Evolutionary conservation across 1,139 yeast genomes (phyloP).

Genomic region (Yamadazyma atlantica): DNA sequence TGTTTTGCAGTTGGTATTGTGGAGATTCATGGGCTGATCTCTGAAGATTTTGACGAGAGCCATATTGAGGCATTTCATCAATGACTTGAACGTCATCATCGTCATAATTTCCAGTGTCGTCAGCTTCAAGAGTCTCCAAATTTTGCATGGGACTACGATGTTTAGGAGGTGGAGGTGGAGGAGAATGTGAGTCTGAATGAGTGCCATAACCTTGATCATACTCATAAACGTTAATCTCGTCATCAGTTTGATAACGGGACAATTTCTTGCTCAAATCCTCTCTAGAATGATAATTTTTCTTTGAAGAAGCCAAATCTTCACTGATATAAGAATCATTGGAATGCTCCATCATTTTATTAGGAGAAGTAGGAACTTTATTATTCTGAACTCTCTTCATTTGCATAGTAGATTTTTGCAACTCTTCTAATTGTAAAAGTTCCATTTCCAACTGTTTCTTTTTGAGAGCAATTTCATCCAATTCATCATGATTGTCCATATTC

Average conservation of each 20-base stretch:
- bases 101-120: background rate
- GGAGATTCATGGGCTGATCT: no score
- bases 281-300: constrained; percentile 28
- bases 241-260: constrained; percentile 27
- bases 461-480: constrained; percentile 30
- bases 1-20: constrained; percentile 4
- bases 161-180: constrained; percentile 58
- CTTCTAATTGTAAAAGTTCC: constrained; percentile 39
- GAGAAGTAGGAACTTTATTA: constrained; percentile 5
- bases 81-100: constrained; percentile 2
- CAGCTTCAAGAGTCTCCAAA: constrained; percentile 2
- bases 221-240: constrained; percentile 21
- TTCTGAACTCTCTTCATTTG: constrained; percentile 16
- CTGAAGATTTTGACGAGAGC: no score
- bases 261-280: constrained; percentile 42
- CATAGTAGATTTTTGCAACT: constrained; percentile 30
- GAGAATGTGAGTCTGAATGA: constrained; percentile 24
- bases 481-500: constrained; percentile 7
- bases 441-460: constrained; percentile 42
- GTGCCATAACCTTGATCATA: constrained; percentile 12
- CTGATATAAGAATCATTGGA: constrained; percentile 35
- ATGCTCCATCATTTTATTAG: constrained; percentile 11
- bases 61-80: background rate
- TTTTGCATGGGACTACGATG: constrained; percentile 19
- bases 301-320: constrained; percentile 37